Conservation (phyloP, 2,329 filamentous ascomycete genomes). For the Botrytis sinoallii region DNA sequence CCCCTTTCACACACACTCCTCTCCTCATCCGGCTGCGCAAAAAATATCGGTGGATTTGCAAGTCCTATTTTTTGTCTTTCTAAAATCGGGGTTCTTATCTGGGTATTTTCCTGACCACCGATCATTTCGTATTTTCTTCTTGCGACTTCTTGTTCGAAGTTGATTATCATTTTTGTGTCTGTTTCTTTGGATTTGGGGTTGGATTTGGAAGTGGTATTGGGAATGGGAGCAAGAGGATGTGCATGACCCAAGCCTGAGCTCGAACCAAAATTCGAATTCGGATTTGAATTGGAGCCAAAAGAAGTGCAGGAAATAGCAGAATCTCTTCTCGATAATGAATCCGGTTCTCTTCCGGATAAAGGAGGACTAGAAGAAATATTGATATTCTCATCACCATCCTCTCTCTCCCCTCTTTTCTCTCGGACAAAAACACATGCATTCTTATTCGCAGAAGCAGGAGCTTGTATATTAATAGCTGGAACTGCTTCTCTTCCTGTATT, state of each 20-base stretch:
- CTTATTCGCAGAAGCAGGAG: background rate
- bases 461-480: conserved; percentile 1
- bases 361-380: conserved; percentile 1
- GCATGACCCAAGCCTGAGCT: background rate
- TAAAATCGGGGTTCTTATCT: background rate
- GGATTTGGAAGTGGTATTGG: background rate
- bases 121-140: background rate
- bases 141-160: background rate
- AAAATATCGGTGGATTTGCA: background rate
- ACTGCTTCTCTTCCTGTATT: background rate
- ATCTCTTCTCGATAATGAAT: background rate
- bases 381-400: background rate
- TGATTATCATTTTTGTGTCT: background rate
- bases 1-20: conserved; percentile 14
- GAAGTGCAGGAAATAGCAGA: conserved; percentile 2
- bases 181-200: background rate
- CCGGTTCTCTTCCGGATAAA: conserved; percentile 1
- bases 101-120: background rate
- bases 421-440: background rate
- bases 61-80: background rate
- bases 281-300: background rate
- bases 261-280: background rate
- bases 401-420: background rate
- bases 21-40: background rate
- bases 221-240: background rate